Evolutionary conservation across 106 monocot genomes (phyloP), one percentile per base, ranked within the genome.

Genomic region (Allium cepa): DNA sequence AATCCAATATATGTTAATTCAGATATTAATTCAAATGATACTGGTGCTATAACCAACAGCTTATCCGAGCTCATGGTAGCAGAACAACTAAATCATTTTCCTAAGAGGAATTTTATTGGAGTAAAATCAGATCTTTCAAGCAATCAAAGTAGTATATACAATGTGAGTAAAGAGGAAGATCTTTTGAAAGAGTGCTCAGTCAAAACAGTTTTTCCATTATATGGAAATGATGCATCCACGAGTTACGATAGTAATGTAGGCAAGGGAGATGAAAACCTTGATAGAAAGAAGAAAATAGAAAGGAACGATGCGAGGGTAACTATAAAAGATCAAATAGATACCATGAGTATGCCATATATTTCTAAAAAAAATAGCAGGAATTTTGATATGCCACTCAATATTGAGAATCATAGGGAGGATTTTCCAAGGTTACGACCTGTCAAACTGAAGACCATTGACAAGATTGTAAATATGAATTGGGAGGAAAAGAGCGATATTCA

Each of bases 341-440:
- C 74, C 61, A 48, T 66, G 62, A 28, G 13, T 16, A 52, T 70
- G 57, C 68, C 71, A 26, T 58, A 70, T 59, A 64, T 72, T 49
- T 72, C 73, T 53, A 55, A 56, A 47, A 79, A 62, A 17, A 74
- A 47, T 57, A 70, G 45, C 69, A 69, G 55, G 47, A 71, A 64
- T 36, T 82, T 90, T 75, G 85, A 91, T 72, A 50, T 82, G 63
- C 72, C 85, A 45, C 74, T 71, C 46, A 26, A 72, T 64, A 50
- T 55, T 27, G 88, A 82, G 51, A 90, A 79, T 75, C 86, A 87
- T 68, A 83, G 68, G 75, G 91, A 96, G 46, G 92, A 92, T 56
- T 64, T 90, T 7, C 97, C 97, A 49, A 84, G 86, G 74, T 69
- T 97, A 68, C 82, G 84, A 10, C 97, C 87, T 46, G 97, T 97